A percentile compares a stretch with the other conserved stretches of the same genome.
Evolutionary conservation across 2,329 filamentous ascomycete species (phyloP).

Genomic region (Basipetospora chlamydospora): DNA sequence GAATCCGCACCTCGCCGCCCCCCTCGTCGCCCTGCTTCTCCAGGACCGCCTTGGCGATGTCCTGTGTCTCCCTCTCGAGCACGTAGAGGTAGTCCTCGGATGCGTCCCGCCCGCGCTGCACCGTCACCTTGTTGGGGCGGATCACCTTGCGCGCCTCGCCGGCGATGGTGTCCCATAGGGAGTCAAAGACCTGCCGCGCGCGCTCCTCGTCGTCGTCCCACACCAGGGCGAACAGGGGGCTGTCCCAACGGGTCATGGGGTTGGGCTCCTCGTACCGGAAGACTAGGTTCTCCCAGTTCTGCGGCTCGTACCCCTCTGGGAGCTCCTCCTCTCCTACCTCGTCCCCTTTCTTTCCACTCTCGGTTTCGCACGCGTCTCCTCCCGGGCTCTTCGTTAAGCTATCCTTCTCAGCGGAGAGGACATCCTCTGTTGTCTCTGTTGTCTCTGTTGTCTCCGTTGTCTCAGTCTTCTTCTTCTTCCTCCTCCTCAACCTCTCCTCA

Average conservation of each 20-base stretch:
- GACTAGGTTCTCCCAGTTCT: conserved; percentile 63
- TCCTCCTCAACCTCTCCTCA: conserved; percentile 33
- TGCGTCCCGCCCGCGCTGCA: conserved; percentile 47
- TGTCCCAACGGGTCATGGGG: conserved; percentile 73
- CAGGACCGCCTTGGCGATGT: conserved; percentile 55
- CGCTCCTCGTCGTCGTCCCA: conserved; percentile 60
- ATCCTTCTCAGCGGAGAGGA: not conserved
- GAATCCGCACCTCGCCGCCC: conserved; percentile 38
- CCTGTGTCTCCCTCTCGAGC: conserved; percentile 65
- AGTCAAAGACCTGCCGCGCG: conserved; percentile 38
- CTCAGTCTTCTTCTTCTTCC: conserved; percentile 10
- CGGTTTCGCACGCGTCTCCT: conserved; percentile 15
- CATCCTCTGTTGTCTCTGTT: conserved; percentile 22
- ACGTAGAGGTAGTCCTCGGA: conserved; percentile 65
- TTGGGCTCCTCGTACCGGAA: conserved; percentile 81
- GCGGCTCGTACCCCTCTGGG: conserved; percentile 33
- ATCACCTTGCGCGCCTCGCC: conserved; percentile 49
- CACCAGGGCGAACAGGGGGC: conserved; percentile 64
- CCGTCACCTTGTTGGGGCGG: conserved; percentile 61
- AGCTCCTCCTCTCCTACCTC: conserved; percentile 6
- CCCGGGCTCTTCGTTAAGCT: conserved; percentile 35
- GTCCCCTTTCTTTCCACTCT: not conserved
- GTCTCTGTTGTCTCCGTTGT: conserved; percentile 19
- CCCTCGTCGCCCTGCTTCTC: conserved; percentile 59
- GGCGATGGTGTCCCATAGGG: conserved; percentile 61